These are phyloP conservation scores for Arachis stenosperma DNA, from an alignment of 306 rosid genomes.

Conservation along the genomic window DNA sequence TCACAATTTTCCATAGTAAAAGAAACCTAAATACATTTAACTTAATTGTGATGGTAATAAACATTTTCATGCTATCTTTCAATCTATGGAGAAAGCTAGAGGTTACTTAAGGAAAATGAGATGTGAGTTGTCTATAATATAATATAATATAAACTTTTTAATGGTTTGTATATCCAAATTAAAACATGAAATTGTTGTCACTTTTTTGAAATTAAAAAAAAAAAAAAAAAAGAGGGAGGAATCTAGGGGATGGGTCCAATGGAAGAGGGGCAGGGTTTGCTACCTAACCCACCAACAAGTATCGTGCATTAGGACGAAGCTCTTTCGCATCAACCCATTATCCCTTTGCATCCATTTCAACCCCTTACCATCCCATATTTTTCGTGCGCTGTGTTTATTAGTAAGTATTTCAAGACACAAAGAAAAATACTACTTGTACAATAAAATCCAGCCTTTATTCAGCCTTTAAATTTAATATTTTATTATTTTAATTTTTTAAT, in stretches of 20 bases:
- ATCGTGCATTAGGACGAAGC: constrained; percentile 72
- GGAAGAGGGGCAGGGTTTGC: constrained; percentile 85
- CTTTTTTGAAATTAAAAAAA: constrained; percentile 31
- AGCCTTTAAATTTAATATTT: too few species aligned
- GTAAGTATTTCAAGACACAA: too few species aligned
- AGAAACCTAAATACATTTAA: neutral
- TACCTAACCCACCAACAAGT: constrained; percentile 94
- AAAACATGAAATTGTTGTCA: too few species aligned
- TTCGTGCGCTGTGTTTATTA: too few species aligned
- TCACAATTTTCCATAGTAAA: constrained; percentile 14
- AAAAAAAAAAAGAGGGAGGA: constrained; percentile 48
- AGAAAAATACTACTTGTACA: too few species aligned
- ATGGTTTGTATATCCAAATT: too few species aligned
- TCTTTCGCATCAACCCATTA: constrained; percentile 60
- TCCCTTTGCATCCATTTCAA: constrained; percentile 36
- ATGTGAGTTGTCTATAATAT: constrained; percentile 46
- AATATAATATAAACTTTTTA: too few species aligned
- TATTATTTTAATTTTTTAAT: too few species aligned
- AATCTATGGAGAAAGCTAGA: constrained; percentile 10
- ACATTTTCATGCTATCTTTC: constrained; percentile 31
- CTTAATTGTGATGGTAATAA: neutral
- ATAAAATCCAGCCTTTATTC: too few species aligned
- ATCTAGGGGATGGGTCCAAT: constrained; percentile 73
- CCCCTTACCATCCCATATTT: neutral
- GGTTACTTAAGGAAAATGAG: constrained; percentile 46